phyloP scores from a whole-genome alignment of 2,329 filamentous ascomycete species.

The Colletotrichum sp. region DNA sequence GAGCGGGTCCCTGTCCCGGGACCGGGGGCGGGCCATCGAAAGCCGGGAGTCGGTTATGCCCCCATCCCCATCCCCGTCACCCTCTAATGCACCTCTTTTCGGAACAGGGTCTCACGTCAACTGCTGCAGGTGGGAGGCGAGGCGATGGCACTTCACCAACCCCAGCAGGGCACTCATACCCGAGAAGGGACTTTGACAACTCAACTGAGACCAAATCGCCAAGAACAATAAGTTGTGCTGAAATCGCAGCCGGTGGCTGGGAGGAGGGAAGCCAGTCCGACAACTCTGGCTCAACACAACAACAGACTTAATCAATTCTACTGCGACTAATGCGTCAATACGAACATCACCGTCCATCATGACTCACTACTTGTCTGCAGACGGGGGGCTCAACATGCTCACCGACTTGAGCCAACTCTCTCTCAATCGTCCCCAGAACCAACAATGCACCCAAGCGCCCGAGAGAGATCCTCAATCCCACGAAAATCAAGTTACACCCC shows the following conservation, averaged over 20 bases:
- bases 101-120: neutral
- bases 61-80: neutral
- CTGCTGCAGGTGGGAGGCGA: neutral
- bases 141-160: neutral
- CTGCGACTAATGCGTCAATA: neutral
- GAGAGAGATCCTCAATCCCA: neutral
- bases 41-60: neutral
- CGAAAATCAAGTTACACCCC: neutral
- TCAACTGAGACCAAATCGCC: neutral
- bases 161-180: neutral
- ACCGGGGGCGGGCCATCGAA: neutral
- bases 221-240: neutral
- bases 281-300: neutral
- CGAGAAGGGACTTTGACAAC: neutral
- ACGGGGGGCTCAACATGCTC: neutral
- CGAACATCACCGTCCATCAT: neutral
- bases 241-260: neutral
- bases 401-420: constrained; percentile 3
- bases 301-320: neutral
- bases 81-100: neutral
- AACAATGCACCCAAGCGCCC: neutral
- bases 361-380: neutral
- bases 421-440: neutral
- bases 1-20: neutral
- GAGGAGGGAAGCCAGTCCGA: neutral